A percentile compares a stretch with the other conserved stretches of the same genome.
These are phyloP conservation scores for Pichia pseudocactophila DNA, from an alignment of 805 yeast species.

Conservation along the genomic window DNA sequence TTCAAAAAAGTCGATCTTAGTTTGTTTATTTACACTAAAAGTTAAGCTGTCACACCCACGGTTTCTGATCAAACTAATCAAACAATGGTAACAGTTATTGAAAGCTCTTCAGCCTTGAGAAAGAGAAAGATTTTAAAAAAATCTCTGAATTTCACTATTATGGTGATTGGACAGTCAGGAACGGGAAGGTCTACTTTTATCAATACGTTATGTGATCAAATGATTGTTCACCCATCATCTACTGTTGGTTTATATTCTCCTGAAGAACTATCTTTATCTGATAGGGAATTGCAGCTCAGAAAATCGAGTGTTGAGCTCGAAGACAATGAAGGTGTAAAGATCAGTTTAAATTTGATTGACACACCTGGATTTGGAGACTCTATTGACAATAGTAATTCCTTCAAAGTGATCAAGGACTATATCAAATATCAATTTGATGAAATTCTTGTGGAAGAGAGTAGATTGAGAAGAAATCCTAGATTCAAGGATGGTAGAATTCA, in stretches of 20 bases:
- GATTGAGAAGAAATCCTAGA: conserved; percentile 77
- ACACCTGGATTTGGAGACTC: conserved; percentile 81
- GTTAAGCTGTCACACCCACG: no score
- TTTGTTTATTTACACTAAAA: no score
- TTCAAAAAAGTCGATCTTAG: no score
- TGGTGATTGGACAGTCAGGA: conserved; percentile 85
- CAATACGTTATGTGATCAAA: conserved; percentile 83
- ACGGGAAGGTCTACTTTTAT: conserved; percentile 88
- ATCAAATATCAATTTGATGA: conserved; percentile 79
- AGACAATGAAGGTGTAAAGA: conserved; percentile 79
- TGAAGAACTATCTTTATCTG: conserved; percentile 42
- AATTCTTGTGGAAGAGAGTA: conserved; percentile 68
- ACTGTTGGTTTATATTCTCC: conserved; percentile 30
- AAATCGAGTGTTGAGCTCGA: conserved; percentile 79
- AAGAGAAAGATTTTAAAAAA: conserved; percentile 76
- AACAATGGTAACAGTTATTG: conserved; percentile 38
- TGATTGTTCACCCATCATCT: conserved; percentile 66
- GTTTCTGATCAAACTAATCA: neutral
- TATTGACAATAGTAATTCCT: conserved; percentile 57
- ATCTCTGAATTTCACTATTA: conserved; percentile 74
- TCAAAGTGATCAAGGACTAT: conserved; percentile 65
- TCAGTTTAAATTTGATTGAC: conserved; percentile 65
- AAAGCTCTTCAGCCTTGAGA: conserved; percentile 48
- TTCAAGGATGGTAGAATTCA: conserved; percentile 81
- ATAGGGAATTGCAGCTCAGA: conserved; percentile 52